These are phyloP conservation scores for Pythium volutum DNA, from an alignment of 352 stramenopile species.

Conservation along the genomic window DNA sequence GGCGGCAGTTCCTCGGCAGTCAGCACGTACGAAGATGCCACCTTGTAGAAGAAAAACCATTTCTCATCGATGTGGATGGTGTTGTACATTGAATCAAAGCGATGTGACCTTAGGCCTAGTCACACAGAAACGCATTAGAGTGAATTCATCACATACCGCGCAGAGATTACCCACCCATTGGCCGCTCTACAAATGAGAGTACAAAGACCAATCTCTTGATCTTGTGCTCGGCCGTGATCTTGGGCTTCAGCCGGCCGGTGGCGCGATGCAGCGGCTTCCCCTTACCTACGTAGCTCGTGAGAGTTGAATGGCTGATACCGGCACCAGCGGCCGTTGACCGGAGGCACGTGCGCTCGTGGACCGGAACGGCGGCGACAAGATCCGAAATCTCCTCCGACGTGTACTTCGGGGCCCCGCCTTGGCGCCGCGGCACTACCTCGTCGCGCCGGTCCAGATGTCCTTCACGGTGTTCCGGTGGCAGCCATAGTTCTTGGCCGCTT, in stretches of 20 bases:
- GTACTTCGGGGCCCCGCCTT: not conserved
- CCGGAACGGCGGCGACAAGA: not conserved
- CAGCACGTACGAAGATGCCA: slow-evolving; percentile 15
- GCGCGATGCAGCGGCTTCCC: not conserved
- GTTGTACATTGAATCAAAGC: slow-evolving; percentile 24
- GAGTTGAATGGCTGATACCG: not conserved
- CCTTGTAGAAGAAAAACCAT: slow-evolving; percentile 28
- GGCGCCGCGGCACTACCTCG: not conserved
- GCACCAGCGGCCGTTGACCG: not conserved
- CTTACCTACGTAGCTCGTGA: slow-evolving; percentile 22
- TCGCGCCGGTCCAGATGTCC: not conserved
- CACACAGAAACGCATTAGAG: not conserved
- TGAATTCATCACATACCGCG: not conserved
- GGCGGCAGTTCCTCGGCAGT: slow-evolving; percentile 14
- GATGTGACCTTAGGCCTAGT: not conserved
- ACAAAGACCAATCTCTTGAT: slow-evolving; percentile 2
- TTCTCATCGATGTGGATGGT: slow-evolving; percentile 28
- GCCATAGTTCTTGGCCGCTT: not conserved
- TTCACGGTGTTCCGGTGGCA: slow-evolving; percentile 8
- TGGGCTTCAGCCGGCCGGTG: not conserved
- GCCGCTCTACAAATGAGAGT: slow-evolving; percentile 6
- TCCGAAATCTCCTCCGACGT: not conserved
- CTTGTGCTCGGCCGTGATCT: slow-evolving; percentile 9
- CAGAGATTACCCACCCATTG: slow-evolving; percentile 9
- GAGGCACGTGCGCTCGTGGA: not conserved